Evolutionary conservation across 495 filamentous ascomycete species (phyloP).

Genomic region (Xylaria castorea): DNA sequence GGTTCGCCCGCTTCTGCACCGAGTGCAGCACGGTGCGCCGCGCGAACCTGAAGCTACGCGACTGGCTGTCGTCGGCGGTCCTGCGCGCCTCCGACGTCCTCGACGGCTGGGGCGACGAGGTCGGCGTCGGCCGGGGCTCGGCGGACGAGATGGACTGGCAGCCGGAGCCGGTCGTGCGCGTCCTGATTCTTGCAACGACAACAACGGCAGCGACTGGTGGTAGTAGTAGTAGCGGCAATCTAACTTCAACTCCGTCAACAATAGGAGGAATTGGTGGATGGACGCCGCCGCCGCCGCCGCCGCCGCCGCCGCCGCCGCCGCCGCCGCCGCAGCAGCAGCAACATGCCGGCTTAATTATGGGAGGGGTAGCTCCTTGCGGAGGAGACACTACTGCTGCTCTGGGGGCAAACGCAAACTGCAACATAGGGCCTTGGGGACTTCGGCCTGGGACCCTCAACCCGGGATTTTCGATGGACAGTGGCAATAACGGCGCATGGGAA

Average conservation of each 20-base stretch:
- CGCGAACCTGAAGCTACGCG: conserved; percentile 37
- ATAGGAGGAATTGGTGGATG: neutral
- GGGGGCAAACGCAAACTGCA: neutral
- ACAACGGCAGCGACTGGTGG: neutral
- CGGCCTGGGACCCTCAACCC: neutral
- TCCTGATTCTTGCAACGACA: conserved; percentile 26
- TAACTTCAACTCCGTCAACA: neutral
- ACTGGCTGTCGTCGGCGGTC: conserved; percentile 32
- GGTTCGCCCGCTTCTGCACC: conserved; percentile 33
- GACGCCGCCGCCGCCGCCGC: neutral
- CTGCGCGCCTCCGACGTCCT: conserved; percentile 26
- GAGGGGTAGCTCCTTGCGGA: neutral
- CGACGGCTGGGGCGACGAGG: conserved; percentile 43
- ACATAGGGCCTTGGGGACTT: neutral
- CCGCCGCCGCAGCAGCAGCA: neutral
- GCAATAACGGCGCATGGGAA: neutral
- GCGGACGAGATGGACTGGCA: conserved; percentile 51
- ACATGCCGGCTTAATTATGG: neutral
- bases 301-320: neutral
- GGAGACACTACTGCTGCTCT: neutral
- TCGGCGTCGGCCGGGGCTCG: conserved; percentile 36
- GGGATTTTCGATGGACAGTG: neutral
- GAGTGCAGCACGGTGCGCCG: conserved; percentile 39
- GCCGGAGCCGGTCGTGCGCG: conserved; percentile 39
- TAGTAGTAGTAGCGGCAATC: neutral